Evolutionary conservation across 1,139 yeast genomes (phyloP).

Genomic region (Hyphopichia fennica): DNA sequence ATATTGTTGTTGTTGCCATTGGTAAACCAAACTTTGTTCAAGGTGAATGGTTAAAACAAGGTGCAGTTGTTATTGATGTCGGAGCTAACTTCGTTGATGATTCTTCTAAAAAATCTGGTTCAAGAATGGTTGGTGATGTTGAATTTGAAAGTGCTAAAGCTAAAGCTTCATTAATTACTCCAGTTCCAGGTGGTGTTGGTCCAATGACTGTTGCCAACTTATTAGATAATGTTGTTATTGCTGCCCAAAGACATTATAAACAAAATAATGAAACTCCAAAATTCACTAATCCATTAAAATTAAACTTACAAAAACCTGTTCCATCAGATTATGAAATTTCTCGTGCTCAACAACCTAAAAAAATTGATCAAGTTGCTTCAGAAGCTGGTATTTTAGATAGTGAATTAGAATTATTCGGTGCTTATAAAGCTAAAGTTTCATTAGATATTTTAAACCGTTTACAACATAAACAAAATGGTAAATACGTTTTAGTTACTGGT

Average conservation of each 20-base stretch:
- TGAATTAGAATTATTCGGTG: slow-evolving; percentile 90
- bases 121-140: slow-evolving; percentile 90
- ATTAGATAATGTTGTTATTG: slow-evolving; percentile 78
- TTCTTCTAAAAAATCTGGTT: slow-evolving; percentile 74
- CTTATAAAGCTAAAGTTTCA: slow-evolving; percentile 88
- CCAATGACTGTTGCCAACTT: slow-evolving; percentile 99
- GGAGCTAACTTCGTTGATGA: slow-evolving; percentile 92
- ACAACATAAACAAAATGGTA: slow-evolving; percentile 70
- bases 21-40: slow-evolving; percentile 82
- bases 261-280: slow-evolving; percentile 49
- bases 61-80: slow-evolving; percentile 89
- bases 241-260: slow-evolving; percentile 63
- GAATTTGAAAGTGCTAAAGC: slow-evolving; percentile 68
- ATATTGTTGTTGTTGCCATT: slow-evolving; percentile 88
- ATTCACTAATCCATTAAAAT: slow-evolving; percentile 61
- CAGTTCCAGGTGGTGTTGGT: slow-evolving; percentile 99
- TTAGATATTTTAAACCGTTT: slow-evolving; percentile 74
- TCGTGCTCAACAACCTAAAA: slow-evolving; percentile 84
- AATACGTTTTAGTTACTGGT: slow-evolving; percentile 92
- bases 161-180: slow-evolving; percentile 78
- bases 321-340: slow-evolving; percentile 95
- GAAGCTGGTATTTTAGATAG: slow-evolving; percentile 82
- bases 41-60: slow-evolving; percentile 86
- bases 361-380: slow-evolving; percentile 73
- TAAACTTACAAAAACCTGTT: slow-evolving; percentile 72